Base-by-base conservation (phyloP, 2,329 filamentous ascomycete species). In the Stachybotrys elegans region DNA sequence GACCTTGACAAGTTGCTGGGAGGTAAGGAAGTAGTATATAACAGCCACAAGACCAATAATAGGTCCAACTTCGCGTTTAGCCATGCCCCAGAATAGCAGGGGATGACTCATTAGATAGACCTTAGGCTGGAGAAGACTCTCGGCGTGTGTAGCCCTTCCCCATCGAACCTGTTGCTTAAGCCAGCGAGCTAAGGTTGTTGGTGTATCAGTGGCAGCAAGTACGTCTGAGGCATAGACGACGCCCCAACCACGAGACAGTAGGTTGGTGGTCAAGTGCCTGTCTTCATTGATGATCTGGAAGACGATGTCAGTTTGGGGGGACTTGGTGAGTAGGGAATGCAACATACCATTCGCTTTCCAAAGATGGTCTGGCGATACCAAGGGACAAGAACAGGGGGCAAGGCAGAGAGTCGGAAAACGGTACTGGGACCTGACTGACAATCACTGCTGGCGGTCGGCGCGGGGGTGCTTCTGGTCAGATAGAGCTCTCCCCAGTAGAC, bases 211-310 rank as follows among this genome's bases (percentile, higher is more conserved):
- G 5, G 48, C 39, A 2, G 53, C 46, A 8, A 55, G 47, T 6
- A 57, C 56, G 42, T 57, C 56, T 3, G 55, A 51, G n/a, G 57
- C 53, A 41, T 58, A 58, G 17, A 55, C 48, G 7, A 53, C 54
- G 17, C 57, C 57, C 57, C 57, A 60, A 37, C 54, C 54, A 13
- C 53, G 52, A 7, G 38, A 29, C 6, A 57, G 51, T 5, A 57
- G 54, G 27, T 55, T 53, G 11, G 54, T 57, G 3, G 54, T 57
- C n/a, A 57, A 45, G 34, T 56, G 53, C 5, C 54, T 48, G 34
- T 57, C 54, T 20, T 57, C 54, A 45, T 57, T 57, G 43, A 57
- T 53, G 29, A 57, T 57, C 50, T 54, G 22, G 5, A 19, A 32
- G 8, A 25, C 32, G 43, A 20, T 21, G 19, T 8, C 17, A n/a